Evolutionary conservation across 768 basidiomycete genomes (phyloP), one percentile per base, ranked within the genome.

Genomic region (Tricholomella constricta): DNA sequence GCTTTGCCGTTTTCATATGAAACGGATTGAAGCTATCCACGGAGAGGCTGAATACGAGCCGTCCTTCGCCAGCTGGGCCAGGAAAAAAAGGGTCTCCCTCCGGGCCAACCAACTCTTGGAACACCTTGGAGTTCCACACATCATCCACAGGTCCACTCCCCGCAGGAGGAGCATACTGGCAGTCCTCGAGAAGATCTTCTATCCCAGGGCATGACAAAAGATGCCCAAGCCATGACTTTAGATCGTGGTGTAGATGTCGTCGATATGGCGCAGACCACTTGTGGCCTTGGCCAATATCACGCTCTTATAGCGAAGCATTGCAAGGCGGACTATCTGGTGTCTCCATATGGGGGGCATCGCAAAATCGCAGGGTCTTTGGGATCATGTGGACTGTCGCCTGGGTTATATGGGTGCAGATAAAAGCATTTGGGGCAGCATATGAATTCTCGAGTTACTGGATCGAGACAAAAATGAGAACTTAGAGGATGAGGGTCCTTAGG

Each of bases 221-320:
- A 3, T 62, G 56, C 1, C 61, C 67, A 2, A 68, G n/a, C 67
- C 68, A 68, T 2, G 54, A 23, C 42, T 64, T 63, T 2, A 68
- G 19, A 2, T 51, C 48, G 6, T 69, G 65, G 43, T 66, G 61
- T 4, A 63, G 49, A 37, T 63, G 65, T 20, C 38, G 61, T 2
- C 38, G 26, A 8, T 47, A 36, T 20, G 65, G 57, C 14, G 43
- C 23, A 20, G n/a, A 45, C 37, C 27, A 50, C 14, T 12, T 44
- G 36, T 36, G 40, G 9, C 29, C 50, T 34, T 25, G 44, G 19
- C 35, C 25, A 1, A 56, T n/a, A 9, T 19, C 41, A 3, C 45
- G 42, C 15, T 42, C 31, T 26, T 55, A 67, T 10, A 67, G 32
- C 12, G 43, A 35, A 1, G 44, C 40, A 22, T 48, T 49, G 45